Evolutionary conservation across 2,329 filamentous ascomycete species (phyloP), one percentile per base, ranked within the genome.

Genomic region (Fusarium dlaminii): DNA sequence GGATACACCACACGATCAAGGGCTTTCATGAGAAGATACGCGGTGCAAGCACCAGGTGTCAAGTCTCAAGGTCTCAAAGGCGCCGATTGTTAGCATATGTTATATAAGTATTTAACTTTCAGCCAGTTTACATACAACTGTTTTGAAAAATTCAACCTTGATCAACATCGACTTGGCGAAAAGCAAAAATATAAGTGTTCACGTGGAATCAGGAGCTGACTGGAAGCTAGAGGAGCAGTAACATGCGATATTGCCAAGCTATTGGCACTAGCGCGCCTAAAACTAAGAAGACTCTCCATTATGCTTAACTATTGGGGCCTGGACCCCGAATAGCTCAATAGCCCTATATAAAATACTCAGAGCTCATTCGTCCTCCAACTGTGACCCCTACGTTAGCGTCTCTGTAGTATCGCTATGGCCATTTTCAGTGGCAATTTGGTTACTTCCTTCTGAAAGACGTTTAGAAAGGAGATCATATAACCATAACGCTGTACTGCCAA

Each of bases 1-100:
- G 11, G 10, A 24, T 12, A 43, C n/a, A 12, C 2, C 5, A n/a
- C n/a, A 15, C 0, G 2, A 24, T 18, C 5, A 24, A 24, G 10
- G 8, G 6, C 10, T 24, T 11, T 43, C n/a, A 8, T 12, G n/a
- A 43, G 11, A 24, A 12, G 15, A 17, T 43, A 15, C 10, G n/a
- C 10, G n/a, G 10, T 27, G 17, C 15, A 43, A 24, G n/a, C 6
- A 24, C 15, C n/a, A 18, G 14, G 6, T n/a, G 15, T 12, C 15
- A 8, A 17, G 39, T 42, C 39, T 42, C 39, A 42, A 42, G 20
- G 37, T 9, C 11, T 22, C 12, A 39, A 1, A 6, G 20, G 20
- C 22, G 37, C 12, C 37, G 20, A 40, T 40, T 40, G 8, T 22
- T 14, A 39, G 12, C 20, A 36, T 36, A 6, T 42, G 22, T 17